A percentile compares a stretch with the other conserved stretches of the same genome.
phyloP scores from a whole-genome alignment of 306 rosid genomes.

The Castanospermum australe region DNA sequence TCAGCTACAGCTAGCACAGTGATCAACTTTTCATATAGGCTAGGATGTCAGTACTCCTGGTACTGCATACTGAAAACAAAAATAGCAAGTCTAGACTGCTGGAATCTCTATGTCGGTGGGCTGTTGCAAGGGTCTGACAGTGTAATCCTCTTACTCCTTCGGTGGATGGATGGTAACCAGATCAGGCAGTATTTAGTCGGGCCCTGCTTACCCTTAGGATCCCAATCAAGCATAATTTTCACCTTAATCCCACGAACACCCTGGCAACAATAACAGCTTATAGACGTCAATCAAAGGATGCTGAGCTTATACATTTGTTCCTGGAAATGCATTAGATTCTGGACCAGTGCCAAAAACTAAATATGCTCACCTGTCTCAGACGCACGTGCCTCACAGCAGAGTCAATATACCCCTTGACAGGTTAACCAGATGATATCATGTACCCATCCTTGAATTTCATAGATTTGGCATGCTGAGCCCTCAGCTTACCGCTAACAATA shows the following conservation, averaged over 20 bases:
- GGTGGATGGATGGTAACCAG: slow-evolving; percentile 48
- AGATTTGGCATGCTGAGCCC: slow-evolving; percentile 56
- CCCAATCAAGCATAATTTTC: slow-evolving; percentile 27
- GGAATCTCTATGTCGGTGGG: slow-evolving; percentile 35
- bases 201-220: slow-evolving; percentile 24
- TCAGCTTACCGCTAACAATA: slow-evolving; percentile 57
- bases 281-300: neutral
- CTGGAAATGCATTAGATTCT: neutral
- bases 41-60: neutral
- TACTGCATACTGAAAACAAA: neutral
- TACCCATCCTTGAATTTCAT: slow-evolving; percentile 62
- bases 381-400: slow-evolving; percentile 58
- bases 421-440: slow-evolving; percentile 61
- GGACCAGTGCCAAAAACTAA: neutral
- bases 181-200: neutral
- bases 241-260: slow-evolving; percentile 23
- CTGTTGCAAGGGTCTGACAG: slow-evolving; percentile 1
- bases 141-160: slow-evolving; percentile 47
- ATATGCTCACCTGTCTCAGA: slow-evolving; percentile 47
- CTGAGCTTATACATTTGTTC: neutral
- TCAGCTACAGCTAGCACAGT: neutral
- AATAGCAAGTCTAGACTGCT: slow-evolving; percentile 8
- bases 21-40: too few relatives aligned
- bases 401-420: slow-evolving; percentile 49
- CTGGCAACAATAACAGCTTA: neutral